phyloP scores from a whole-genome alignment of 352 stramenopile genomes.

The Globisporangium okanoganense region DNA sequence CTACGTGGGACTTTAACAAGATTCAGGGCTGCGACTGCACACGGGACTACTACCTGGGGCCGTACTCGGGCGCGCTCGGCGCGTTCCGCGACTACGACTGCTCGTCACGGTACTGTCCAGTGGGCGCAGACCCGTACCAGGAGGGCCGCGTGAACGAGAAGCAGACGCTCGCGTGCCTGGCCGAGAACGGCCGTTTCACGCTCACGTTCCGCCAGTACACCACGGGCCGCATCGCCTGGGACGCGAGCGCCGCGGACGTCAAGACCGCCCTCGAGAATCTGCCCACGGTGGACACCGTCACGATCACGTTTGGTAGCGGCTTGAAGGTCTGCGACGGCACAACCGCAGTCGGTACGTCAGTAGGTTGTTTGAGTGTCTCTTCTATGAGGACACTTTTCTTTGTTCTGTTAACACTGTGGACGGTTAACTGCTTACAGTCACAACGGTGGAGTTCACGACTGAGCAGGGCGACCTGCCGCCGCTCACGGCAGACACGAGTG shows the following conservation, averaged over 20 bases:
- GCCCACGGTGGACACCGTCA: slow-evolving; percentile 42
- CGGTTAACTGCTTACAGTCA: slow-evolving; percentile 26
- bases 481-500: slow-evolving; percentile 30
- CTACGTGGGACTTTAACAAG: slow-evolving; percentile 82
- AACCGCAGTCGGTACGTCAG: slow-evolving; percentile 33
- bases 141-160: slow-evolving; percentile 65
- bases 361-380: not conserved
- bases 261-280: slow-evolving; percentile 54
- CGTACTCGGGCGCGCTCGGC: slow-evolving; percentile 50
- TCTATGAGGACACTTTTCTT: not conserved
- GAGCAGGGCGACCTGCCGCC: slow-evolving; percentile 58
- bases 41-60: slow-evolving; percentile 61
- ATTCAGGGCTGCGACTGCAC: slow-evolving; percentile 81
- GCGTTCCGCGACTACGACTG: slow-evolving; percentile 70
- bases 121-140: slow-evolving; percentile 83
- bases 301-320: slow-evolving; percentile 42
- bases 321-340: slow-evolving; percentile 32
- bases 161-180: slow-evolving; percentile 53
- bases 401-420: not conserved
- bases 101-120: slow-evolving; percentile 77
- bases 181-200: slow-evolving; percentile 50
- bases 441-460: slow-evolving; percentile 63
- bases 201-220: slow-evolving; percentile 70
- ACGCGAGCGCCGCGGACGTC: slow-evolving; percentile 34
- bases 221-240: slow-evolving; percentile 47